Evolutionary conservation across 2,329 filamentous ascomycete species (phyloP), one percentile per base, ranked within the genome.

Genomic region (Botryosphaeria dothidea): DNA sequence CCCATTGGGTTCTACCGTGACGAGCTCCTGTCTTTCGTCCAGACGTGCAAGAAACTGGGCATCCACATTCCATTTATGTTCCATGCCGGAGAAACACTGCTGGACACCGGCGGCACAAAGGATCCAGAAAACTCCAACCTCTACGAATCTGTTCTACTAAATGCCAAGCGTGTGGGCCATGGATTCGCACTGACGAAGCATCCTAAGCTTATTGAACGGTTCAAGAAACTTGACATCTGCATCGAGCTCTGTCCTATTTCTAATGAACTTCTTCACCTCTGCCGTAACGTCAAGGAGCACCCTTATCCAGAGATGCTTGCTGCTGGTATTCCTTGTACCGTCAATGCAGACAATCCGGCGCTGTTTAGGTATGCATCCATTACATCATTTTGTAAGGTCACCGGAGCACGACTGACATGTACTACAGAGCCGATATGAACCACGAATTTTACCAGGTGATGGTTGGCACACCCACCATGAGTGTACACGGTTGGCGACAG

Each of bases 371-470:
- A 71, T 6, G 45, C 45, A 15, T 3, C 9, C 13, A n/a, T 29
- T 27, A 29, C 15, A 41, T 41, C 25, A 66, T 46, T 9, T 57
- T 17, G 13, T 31, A 13, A 27, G 41, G 4, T 2, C 48, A 52
- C 62, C 51, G 31, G 21, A 2, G 17, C 8, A 34, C 11, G 15
- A 36, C 41, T 60, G 9, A 60, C n/a, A 8, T 5, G 11, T 9
- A 36, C 7, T 27, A 54, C 65, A 91, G 88, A 68, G 91, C 90
- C 15, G 87, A 87, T 1, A 82, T 92, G 48, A 89, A 88, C 0
- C 89, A 92, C 68, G 90, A 93, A 71, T 92, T 92, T 72, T 92
- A 92, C 73, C 90, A 93, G 72, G 83, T 89, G 66, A 87, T 92
- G 82, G 84, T 90, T 7, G 90, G 90, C 54, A 87, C 86, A 49